Base-by-base conservation (phyloP, 306 rosid genomes). In the Rubus idaeus region DNA sequence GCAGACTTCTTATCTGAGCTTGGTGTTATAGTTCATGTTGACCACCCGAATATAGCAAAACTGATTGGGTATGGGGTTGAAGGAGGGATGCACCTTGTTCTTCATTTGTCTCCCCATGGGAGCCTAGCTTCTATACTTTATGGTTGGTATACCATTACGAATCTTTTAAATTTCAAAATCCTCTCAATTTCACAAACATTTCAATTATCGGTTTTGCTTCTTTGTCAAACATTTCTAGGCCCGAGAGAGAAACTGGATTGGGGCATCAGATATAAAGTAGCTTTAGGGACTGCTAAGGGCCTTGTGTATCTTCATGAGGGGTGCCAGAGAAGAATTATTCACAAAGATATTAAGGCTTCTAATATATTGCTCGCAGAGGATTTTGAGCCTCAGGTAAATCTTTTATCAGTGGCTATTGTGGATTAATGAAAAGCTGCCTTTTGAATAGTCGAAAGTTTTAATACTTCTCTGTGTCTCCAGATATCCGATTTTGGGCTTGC, bases 51-150 rank as follows among this genome's bases (percentile, higher is more conserved):
- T 21, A 86, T 96, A 50, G 99, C 98, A 52, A 92, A 86, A 71
- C 83, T 96, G 82, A 92, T 92, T 77, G 99, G 99, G 18, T 96
- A 92, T 79, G 99, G 98, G 64, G 94, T 92, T 80, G 99, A 96
- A 82, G 99, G 98, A 41, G 99, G 99, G 86, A 92, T 96, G 98
- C 96, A 92, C 79, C 96, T 96, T 81, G 96, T 91, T 80, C 99
- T 96, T 83, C 89, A 92, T 55, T 77, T 96, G 79, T 96, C 99
- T 84, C 98, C 98, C 71, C 96, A 88, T 80, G 99, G 99, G 58
- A 91, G 97, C 84, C 83, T 96, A 18, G 80, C 98, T 45, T 90
- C 97, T 58, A 82, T 96, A 75, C 97, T 96, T 70, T 92, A 96
- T 45, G 99, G 99, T 92, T 80, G 77, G 88, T 73, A 68, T 20